These are phyloP conservation scores for Chrysanthemum makinoi DNA, from an alignment of 129 eudicot genomes.

Conservation along the genomic window DNA sequence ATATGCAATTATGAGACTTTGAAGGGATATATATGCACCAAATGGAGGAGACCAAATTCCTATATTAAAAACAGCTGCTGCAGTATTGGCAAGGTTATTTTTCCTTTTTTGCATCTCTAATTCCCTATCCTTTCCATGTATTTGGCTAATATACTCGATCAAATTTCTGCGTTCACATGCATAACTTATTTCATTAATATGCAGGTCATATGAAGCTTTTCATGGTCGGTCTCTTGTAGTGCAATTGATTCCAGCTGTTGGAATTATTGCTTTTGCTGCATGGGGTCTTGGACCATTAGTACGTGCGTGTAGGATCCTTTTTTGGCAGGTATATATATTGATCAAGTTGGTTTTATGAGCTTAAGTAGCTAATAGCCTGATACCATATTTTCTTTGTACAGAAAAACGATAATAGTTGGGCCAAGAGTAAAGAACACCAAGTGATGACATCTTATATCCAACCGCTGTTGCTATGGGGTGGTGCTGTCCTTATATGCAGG, in stretches of 20 bases:
- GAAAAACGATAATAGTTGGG: conserved; percentile 62
- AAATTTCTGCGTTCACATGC: conserved; percentile 9
- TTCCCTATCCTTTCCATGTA: neutral
- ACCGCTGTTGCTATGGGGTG: conserved; percentile 82
- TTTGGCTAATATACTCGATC: conserved; percentile 11
- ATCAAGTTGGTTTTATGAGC: conserved; percentile 17
- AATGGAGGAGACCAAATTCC: too few species aligned
- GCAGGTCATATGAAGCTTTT: conserved; percentile 56
- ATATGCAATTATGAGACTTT: too few species aligned
- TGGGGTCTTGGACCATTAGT: conserved; percentile 72
- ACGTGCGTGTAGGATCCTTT: conserved; percentile 49
- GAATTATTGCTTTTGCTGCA: conserved; percentile 67
- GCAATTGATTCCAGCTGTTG: conserved; percentile 67
- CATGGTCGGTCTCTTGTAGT: conserved; percentile 51
- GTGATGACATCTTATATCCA: conserved; percentile 63
- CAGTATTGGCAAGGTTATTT: conserved; percentile 49
- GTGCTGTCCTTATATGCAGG: conserved; percentile 80
- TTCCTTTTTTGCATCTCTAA: conserved; percentile 1
- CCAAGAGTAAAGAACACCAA: conserved; percentile 50
- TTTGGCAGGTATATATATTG: conserved; percentile 47
- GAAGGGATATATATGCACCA: too few species aligned
- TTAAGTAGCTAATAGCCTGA: conserved; percentile 21
- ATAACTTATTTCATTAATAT: conserved; percentile 20
- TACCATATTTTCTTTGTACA: conserved; percentile 32
- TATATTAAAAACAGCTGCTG: conserved; percentile 47